Evolutionary conservation across 495 filamentous ascomycete species (phyloP).

Genomic region (Aspergillus baeticus): DNA sequence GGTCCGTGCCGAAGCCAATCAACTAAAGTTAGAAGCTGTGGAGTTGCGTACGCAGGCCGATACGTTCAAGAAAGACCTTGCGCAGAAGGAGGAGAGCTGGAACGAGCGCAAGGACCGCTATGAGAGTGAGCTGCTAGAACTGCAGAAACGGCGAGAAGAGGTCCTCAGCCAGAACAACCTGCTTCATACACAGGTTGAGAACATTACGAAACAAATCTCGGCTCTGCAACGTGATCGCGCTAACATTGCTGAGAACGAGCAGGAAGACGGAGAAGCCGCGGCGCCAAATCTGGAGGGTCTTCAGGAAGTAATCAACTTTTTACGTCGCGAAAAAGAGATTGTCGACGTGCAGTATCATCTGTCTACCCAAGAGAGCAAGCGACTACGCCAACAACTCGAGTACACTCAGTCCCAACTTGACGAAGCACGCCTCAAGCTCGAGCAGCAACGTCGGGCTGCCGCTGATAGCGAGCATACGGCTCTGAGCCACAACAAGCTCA

Average conservation of each 20-base stretch:
- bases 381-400: slow-evolving; percentile 85
- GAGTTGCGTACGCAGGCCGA: slow-evolving; percentile 74
- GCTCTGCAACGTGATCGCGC: slow-evolving; percentile 71
- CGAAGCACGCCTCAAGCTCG: slow-evolving; percentile 78
- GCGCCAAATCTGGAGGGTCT: slow-evolving; percentile 65
- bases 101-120: slow-evolving; percentile 73
- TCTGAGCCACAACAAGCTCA: slow-evolving; percentile 78
- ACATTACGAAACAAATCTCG: slow-evolving; percentile 72
- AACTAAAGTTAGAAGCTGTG: slow-evolving; percentile 73
- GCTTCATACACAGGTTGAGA: slow-evolving; percentile 85
- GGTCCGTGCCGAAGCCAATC: slow-evolving; percentile 74
- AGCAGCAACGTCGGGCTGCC: slow-evolving; percentile 79
- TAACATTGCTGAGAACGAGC: slow-evolving; percentile 44
- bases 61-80: slow-evolving; percentile 72
- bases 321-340: slow-evolving; percentile 97
- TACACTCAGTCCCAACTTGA: slow-evolving; percentile 84
- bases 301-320: slow-evolving; percentile 82
- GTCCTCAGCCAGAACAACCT: slow-evolving; percentile 80
- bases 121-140: slow-evolving; percentile 77
- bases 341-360: slow-evolving; percentile 92
- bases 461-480: slow-evolving; percentile 67
- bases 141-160: slow-evolving; percentile 76
- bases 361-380: slow-evolving; percentile 78
- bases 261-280: slow-evolving; percentile 34
- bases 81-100: slow-evolving; percentile 85